A percentile compares a stretch with the other conserved stretches of the same genome.
Conservation (phyloP, 306 rosid species). For the Inga leiocalycina region DNA sequence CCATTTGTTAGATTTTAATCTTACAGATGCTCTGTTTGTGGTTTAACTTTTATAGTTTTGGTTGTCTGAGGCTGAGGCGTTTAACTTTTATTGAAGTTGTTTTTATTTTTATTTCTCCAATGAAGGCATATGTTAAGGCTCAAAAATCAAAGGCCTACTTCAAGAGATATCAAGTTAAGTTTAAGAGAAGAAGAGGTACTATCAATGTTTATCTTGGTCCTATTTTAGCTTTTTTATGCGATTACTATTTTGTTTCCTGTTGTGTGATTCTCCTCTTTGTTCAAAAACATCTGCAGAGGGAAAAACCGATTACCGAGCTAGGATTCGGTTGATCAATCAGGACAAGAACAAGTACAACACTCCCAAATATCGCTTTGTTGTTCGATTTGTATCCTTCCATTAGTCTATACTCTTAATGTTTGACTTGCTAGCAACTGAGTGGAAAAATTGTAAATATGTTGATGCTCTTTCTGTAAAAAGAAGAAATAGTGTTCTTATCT, state of each 20-base stretch:
- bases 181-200: conserved; percentile 54
- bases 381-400: conserved; percentile 76
- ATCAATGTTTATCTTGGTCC: not conserved
- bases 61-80: not conserved
- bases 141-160: conserved; percentile 47
- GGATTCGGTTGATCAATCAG: conserved; percentile 87
- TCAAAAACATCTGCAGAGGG: conserved; percentile 60
- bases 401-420: no score
- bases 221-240: not conserved
- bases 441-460: not conserved
- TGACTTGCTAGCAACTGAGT: not conserved
- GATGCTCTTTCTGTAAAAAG: not conserved
- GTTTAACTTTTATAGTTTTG: not conserved
- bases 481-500: not conserved
- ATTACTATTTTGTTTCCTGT: not conserved
- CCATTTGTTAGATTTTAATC: not conserved
- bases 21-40: not conserved
- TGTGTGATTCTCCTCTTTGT: not conserved
- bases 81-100: not conserved
- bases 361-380: conserved; percentile 81
- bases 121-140: conserved; percentile 41
- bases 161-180: conserved; percentile 54
- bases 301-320: conserved; percentile 87
- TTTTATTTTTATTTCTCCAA: not conserved
- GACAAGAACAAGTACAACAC: conserved; percentile 93